A percentile compares a stretch with the other conserved stretches of the same genome.
phyloP scores from a whole-genome alignment of 441 rosid genomes.

The Omphalea diandra region DNA sequence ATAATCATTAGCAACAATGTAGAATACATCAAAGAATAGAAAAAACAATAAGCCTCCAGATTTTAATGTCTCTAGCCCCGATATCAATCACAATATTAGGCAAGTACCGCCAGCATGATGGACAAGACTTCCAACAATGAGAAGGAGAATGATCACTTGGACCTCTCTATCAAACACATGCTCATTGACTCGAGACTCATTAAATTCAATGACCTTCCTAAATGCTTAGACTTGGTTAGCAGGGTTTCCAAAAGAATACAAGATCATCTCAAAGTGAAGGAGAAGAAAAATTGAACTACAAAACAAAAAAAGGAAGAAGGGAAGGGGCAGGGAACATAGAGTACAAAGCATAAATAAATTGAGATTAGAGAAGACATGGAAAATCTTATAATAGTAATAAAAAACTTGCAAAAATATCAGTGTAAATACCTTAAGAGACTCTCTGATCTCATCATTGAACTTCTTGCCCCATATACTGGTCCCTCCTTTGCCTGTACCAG shows the following conservation, averaged over 20 bases:
- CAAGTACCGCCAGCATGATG: too few species aligned
- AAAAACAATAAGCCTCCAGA: constrained; percentile 4
- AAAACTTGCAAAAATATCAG: background rate
- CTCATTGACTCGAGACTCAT: background rate
- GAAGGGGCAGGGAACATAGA: too few species aligned
- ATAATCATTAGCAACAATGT: background rate
- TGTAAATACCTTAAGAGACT: constrained; percentile 83
- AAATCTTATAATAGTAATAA: background rate
- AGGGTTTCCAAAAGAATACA: background rate
- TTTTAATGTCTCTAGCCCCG: background rate
- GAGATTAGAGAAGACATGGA: background rate
- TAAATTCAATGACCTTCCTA: background rate
- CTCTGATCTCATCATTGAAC: constrained; percentile 95
- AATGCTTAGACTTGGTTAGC: background rate
- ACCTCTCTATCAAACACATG: background rate
- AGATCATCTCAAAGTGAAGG: background rate
- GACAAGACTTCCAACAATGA: background rate
- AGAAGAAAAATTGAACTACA: background rate
- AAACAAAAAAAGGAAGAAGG: background rate
- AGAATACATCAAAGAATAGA: background rate
- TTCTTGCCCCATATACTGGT: constrained; percentile 98
- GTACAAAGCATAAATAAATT: background rate
- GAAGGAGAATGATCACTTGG: background rate
- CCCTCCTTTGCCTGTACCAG: constrained; percentile 93
- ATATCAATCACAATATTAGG: too few species aligned